phyloP scores from a whole-genome alignment of 2,329 filamentous ascomycete species.

The Zalaria sp. region DNA sequence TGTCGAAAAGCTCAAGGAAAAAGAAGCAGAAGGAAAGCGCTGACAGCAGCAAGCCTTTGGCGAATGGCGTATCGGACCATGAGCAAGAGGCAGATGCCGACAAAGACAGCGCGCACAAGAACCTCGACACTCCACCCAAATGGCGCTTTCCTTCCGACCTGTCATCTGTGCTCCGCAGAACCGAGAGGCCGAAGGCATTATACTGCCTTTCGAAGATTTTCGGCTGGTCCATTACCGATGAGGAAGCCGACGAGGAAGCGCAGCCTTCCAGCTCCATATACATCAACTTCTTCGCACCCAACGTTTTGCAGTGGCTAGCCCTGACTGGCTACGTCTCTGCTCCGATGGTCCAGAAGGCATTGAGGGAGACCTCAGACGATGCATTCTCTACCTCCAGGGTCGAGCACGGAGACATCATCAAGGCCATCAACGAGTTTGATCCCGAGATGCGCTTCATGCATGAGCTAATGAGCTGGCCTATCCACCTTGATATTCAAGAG shows the following conservation, averaged over 20 bases:
- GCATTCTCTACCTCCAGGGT: conserved; percentile 23
- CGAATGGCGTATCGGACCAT: background rate
- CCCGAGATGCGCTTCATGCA: conserved; percentile 53
- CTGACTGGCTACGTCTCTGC: conserved; percentile 36
- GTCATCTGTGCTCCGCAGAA: conserved; percentile 33
- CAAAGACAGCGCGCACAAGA: no score
- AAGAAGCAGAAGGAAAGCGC: background rate
- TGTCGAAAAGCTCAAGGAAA: background rate
- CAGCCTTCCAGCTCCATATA: conserved; percentile 15
- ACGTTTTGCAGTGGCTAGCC: conserved; percentile 46
- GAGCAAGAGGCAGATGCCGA: background rate
- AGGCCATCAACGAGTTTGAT: conserved; percentile 50
- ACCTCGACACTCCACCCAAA: background rate
- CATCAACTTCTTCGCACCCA: conserved; percentile 33
- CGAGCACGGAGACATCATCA: conserved; percentile 43
- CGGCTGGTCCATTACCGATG: conserved; percentile 7
- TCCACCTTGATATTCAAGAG: conserved; percentile 51
- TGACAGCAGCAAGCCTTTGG: background rate
- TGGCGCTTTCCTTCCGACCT: conserved; percentile 13
- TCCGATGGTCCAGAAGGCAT: conserved; percentile 27
- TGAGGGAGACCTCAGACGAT: conserved; percentile 14
- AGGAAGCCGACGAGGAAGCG: background rate
- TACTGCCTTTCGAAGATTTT: conserved; percentile 38
- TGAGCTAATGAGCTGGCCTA: conserved; percentile 46
- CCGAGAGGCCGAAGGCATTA: conserved; percentile 52